Percentiles rank a stretch among this genome's conserved stretches.
These are phyloP conservation scores for Rhytidiadelphus loreus DNA, from an alignment of 225 moss, liverwort and hornwort species.

Conservation along the genomic window DNA sequence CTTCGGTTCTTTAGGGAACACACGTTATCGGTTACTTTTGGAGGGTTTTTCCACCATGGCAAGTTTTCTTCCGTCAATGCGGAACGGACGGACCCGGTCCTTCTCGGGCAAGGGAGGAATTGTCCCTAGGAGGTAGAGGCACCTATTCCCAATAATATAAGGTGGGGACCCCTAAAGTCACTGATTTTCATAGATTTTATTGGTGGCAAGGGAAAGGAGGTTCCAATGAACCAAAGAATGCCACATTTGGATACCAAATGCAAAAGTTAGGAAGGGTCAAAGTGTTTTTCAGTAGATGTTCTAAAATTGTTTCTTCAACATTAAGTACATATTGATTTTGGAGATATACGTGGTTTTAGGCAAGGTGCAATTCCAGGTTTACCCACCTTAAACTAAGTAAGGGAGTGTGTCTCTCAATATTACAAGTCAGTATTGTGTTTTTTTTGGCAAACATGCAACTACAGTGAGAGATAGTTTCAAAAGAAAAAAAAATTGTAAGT, in stretches of 20 bases:
- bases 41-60: background rate
- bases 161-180: background rate
- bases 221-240: accelerated
- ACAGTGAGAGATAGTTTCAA: accelerated
- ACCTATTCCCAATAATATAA: accelerated
- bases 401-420: background rate
- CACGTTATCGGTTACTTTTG: too few relatives aligned
- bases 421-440: too few relatives aligned
- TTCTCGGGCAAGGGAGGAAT: background rate
- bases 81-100: too few relatives aligned
- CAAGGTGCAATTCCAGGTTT: background rate
- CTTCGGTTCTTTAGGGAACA: too few relatives aligned
- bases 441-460: background rate
- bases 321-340: too few relatives aligned
- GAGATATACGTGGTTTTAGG: background rate
- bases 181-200: background rate
- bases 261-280: background rate
- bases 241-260: background rate
- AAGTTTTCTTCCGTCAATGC: background rate
- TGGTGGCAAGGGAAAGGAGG: background rate
- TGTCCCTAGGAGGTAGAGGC: too few relatives aligned
- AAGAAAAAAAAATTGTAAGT: background rate
- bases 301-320: accelerated
- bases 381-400: accelerated
- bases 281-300: background rate